Conservation (phyloP, 1,139 yeast genomes). For the Wickerhamomyces sp. region DNA sequence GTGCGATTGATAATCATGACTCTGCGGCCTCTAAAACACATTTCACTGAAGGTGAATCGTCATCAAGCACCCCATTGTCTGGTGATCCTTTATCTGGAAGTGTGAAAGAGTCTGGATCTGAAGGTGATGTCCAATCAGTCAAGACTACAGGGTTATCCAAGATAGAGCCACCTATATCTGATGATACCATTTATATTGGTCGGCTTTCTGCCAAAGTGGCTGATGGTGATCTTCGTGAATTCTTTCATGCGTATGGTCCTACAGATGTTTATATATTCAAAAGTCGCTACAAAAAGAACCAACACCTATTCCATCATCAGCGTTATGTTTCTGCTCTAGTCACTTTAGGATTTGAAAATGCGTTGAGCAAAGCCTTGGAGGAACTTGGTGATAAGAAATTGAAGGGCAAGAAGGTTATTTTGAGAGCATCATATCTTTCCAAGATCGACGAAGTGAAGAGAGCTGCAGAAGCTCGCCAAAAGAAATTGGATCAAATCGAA, state of each 20-base stretch:
- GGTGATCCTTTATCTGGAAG: constrained; percentile 10
- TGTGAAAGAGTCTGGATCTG: not conserved
- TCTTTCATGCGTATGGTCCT: constrained; percentile 42
- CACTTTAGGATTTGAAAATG: constrained; percentile 40
- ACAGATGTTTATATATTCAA: constrained; percentile 43
- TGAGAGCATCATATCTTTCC: constrained; percentile 37
- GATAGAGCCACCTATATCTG: constrained; percentile 27
- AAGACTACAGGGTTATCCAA: constrained; percentile 10
- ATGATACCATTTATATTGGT: constrained; percentile 49
- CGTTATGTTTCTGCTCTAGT: constrained; percentile 49
- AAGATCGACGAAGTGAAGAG: constrained; percentile 39
- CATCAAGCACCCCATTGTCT: not conserved
- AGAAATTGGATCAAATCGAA: constrained; percentile 8
- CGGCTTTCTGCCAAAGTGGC: constrained; percentile 37
- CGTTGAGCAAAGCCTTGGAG: constrained; percentile 40
- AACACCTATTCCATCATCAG: constrained; percentile 25
- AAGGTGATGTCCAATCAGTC: not conserved
- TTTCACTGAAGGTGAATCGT: not conserved
- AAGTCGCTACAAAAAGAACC: constrained; percentile 25
- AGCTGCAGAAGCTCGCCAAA: constrained; percentile 27
- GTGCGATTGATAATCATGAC: not conserved
- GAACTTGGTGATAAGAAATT: constrained; percentile 34
- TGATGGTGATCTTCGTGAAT: constrained; percentile 39
- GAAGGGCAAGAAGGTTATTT: constrained; percentile 32
- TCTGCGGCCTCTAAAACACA: constrained; percentile 1